Evolutionary conservation across 257 asterid species (phyloP), one percentile per base, ranked within the genome.

Genomic region (Nicotiana paniculata): DNA sequence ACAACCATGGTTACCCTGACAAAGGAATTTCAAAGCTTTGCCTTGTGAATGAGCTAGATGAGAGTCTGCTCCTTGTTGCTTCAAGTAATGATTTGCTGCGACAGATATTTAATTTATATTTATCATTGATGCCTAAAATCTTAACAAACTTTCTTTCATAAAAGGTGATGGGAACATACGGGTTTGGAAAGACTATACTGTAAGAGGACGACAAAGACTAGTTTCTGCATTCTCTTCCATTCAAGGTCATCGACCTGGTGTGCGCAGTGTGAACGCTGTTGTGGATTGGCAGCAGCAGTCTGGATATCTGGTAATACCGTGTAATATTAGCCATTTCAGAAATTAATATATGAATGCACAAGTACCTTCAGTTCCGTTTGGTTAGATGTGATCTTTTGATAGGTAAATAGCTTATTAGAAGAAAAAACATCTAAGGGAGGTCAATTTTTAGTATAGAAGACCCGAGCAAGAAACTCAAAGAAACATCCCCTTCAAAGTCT

Each of bases 281-380:
- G 98, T 96, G 68, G 99, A 96, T 89, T 96, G 99, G 99, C 99
- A 96, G 87, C 99, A 96, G 91, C 98, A 92, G 88, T 96, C 99
- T 74, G 97, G 99, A 72, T 90, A 89, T 90, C 86, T 89, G 90
- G 90, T 85, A 87, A 74, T 48, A 13, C 58, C 17, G 39, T 74
- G 37, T 51, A 75, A 51, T 51, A 75, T 75, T 75, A 51, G 26
- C 63, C 53, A 51, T 51, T 58, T 75, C 63, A 48, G 26, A 74
- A 12, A 75, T 75, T 28, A 75, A 75, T 51, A 75, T 51, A 51
- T 51, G 80, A 75, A 51, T 51, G 80, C 46, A 26, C 46, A 51
- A 75, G 46, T 28, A 51, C 63, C 80, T 75, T 75, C 46, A 48
- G 16, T 51, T 26, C 39, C 62, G 48, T 48, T 75, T 26, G 46